Conservation (phyloP, 768 basidiomycete genomes). For the Xerocomellus intermedius region DNA sequence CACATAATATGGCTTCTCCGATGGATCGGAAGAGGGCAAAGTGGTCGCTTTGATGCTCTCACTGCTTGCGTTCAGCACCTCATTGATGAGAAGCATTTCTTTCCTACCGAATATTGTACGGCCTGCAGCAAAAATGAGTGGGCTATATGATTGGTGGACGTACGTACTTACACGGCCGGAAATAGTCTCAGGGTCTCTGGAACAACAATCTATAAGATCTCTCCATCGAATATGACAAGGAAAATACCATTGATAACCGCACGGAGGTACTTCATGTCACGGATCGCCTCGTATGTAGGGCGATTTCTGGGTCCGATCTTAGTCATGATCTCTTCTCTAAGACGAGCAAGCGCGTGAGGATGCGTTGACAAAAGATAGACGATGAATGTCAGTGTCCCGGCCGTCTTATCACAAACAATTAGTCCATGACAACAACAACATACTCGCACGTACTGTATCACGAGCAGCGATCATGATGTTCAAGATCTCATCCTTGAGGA, state of each 20-base stretch:
- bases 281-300: slow-evolving; percentile 54
- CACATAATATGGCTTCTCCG: slow-evolving; percentile 27
- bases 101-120: slow-evolving; percentile 48
- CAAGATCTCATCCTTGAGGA: slow-evolving; percentile 33
- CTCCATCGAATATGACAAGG: not conserved
- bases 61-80: slow-evolving; percentile 27
- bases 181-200: slow-evolving; percentile 55
- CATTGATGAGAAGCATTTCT: not conserved
- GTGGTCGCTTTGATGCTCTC: slow-evolving; percentile 47
- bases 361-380: slow-evolving; percentile 51
- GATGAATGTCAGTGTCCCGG: slow-evolving; percentile 35
- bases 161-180: slow-evolving; percentile 42
- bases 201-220: not conserved
- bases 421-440: not conserved
- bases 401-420: slow-evolving; percentile 36
- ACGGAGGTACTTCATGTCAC: slow-evolving; percentile 61
- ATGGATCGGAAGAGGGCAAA: slow-evolving; percentile 35
- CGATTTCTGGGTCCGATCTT: slow-evolving; percentile 48
- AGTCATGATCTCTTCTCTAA: slow-evolving; percentile 54
- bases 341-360: slow-evolving; percentile 43
- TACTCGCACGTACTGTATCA: slow-evolving; percentile 19
- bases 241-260: slow-evolving; percentile 61
- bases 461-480: slow-evolving; percentile 37
- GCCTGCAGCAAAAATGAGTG: slow-evolving; percentile 23
- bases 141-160: not conserved